phyloP scores from a whole-genome alignment of 2,329 filamentous ascomycete species.

The Epichloe amarillans region DNA sequence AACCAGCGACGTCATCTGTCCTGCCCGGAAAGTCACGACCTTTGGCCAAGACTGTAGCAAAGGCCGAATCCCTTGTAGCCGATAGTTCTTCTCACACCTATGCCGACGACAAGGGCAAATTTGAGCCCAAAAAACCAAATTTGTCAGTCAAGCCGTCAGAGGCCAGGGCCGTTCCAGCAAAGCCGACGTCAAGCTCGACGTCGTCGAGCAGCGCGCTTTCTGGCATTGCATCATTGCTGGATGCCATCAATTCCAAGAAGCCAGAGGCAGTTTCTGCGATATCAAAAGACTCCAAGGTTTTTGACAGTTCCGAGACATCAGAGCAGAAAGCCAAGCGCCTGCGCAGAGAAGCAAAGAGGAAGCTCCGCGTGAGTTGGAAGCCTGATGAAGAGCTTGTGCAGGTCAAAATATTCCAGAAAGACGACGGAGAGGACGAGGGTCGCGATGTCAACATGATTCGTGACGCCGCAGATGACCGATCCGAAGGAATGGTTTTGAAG shows the following conservation, averaged over 20 bases:
- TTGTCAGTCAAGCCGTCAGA: constrained; percentile 14
- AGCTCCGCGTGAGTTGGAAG: constrained; percentile 59
- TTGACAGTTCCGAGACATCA: constrained; percentile 47
- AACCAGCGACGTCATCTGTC: constrained; percentile 19
- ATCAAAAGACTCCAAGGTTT: constrained; percentile 35
- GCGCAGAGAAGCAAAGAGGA: constrained; percentile 57
- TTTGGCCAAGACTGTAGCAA: constrained; percentile 27
- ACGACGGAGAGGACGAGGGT: constrained; percentile 56
- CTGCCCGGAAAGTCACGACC: constrained; percentile 37
- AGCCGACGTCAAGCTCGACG: constrained; percentile 8
- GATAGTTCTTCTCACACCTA: constrained; percentile 14
- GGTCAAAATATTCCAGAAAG: constrained; percentile 57
- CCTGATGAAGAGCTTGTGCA: constrained; percentile 52
- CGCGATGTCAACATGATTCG: constrained; percentile 54
- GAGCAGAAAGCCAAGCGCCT: constrained; percentile 55
- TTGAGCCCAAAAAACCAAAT: constrained; percentile 14
- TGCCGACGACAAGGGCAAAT: constrained; percentile 20
- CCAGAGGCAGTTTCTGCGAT: constrained; percentile 28
- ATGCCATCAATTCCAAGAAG: constrained; percentile 33
- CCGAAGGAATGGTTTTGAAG: constrained; percentile 58
- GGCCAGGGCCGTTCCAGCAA: constrained; percentile 11
- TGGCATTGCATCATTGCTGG: constrained; percentile 40
- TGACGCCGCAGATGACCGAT: constrained; percentile 59
- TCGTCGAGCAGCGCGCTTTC: constrained; percentile 23
- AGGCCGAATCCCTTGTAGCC: constrained; percentile 17